Conservation (phyloP, 1,284 basidiomycete species). For the Boletus nobilissimus region DNA sequence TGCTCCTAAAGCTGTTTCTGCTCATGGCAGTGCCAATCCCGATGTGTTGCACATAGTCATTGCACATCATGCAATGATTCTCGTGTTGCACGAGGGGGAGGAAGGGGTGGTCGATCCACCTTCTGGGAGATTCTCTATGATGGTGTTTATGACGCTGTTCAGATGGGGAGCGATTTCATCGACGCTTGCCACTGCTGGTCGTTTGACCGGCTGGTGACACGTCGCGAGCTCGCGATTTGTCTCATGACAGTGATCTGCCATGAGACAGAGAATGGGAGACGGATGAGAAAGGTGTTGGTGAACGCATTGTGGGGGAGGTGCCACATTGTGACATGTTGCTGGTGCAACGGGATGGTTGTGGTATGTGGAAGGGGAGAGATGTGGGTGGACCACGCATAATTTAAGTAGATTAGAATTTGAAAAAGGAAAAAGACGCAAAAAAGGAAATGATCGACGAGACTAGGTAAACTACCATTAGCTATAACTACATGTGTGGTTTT, state of each 20-base stretch:
- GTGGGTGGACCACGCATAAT: not conserved
- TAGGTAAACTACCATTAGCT: too few species aligned
- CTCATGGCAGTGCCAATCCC: not conserved
- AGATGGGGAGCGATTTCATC: not conserved
- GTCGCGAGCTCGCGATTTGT: fast-evolving
- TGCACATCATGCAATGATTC: not conserved
- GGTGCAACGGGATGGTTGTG: not conserved
- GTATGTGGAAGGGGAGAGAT: not conserved
- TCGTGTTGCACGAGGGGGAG: not conserved
- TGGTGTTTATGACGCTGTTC: not conserved
- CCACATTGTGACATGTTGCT: not conserved
- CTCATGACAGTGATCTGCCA: not conserved
- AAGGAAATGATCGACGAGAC: too few species aligned
- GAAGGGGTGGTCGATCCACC: not conserved
- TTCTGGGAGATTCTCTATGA: not conserved
- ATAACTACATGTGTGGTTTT: not conserved
- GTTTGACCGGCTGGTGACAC: not conserved
- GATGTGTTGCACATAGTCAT: too few species aligned
- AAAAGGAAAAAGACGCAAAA: too few species aligned
- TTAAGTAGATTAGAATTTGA: too few species aligned
- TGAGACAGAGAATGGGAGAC: not conserved
- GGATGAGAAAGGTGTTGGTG: not conserved
- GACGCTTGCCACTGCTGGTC: not conserved
- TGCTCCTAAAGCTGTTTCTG: too few species aligned
- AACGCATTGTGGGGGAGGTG: not conserved